Evolutionary conservation across 2,329 filamentous ascomycete species (phyloP).

Genomic region (Ilyonectria robusta): DNA sequence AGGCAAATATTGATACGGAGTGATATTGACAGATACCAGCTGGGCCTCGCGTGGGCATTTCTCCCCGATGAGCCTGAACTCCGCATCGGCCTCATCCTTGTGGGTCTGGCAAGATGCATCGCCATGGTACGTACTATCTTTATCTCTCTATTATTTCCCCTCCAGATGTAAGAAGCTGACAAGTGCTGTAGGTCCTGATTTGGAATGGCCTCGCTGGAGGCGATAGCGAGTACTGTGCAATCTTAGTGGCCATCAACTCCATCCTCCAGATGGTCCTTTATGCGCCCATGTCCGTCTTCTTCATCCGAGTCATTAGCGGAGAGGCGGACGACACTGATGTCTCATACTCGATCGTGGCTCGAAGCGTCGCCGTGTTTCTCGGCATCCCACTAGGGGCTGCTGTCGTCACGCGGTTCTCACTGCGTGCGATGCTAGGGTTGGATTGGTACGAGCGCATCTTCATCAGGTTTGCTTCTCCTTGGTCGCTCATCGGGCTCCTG

Average conservation of each 20-base stretch:
- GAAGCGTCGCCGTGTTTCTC: conserved; percentile 86
- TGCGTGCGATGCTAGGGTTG: conserved; percentile 69
- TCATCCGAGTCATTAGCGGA: conserved; percentile 77
- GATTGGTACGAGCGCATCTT: conserved; percentile 79
- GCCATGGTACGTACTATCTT: conserved; percentile 74
- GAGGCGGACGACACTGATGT: conserved; percentile 54
- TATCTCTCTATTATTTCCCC: conserved; percentile 50
- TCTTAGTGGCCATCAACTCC: conserved; percentile 82
- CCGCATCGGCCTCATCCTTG: conserved; percentile 81
- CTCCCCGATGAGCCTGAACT: conserved; percentile 71
- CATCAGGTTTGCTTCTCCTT: conserved; percentile 77
- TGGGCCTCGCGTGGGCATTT: conserved; percentile 77
- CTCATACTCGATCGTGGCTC: conserved; percentile 79
- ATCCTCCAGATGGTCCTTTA: conserved; percentile 82
- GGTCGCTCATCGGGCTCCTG: conserved; percentile 85
- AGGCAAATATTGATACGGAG: not conserved
- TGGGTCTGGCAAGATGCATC: conserved; percentile 88
- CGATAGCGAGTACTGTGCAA: conserved; percentile 86
- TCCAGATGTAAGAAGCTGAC: not conserved
- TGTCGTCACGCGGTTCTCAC: conserved; percentile 77
- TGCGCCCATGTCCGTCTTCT: conserved; percentile 77
- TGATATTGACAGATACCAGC: conserved; percentile 56
- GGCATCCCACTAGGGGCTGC: conserved; percentile 87
- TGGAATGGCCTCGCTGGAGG: conserved; percentile 82
- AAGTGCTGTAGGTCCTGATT: conserved; percentile 64